Base-by-base conservation (phyloP, 768 basidiomycete species). In the Lentinula detonsa region DNA sequence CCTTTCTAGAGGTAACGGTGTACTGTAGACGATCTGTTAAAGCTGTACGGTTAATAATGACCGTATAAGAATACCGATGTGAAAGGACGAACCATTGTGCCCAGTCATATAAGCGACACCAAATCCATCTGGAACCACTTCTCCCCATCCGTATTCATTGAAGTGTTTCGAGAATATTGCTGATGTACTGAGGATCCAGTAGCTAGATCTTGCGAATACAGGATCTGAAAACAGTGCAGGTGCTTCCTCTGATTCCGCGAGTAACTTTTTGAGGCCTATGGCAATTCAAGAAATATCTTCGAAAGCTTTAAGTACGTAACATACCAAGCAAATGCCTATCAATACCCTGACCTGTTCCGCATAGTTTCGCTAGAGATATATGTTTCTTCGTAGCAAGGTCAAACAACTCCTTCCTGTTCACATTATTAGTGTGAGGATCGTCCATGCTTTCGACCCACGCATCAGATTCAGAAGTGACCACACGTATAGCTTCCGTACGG, bases 21-120 rank as follows among this genome's bases (percentile, higher is more conserved):
- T 87, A 97, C 67, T 91, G 88, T 45, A 98, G 75, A 64, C 81
- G 85, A 72, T 94, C 90, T 92, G 57, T 31, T 7, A 52, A 40
- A 31, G 58, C 7, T 40, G 40, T 34, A 28, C 50, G 50, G 33
- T 18, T 34, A n/a, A 2, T 57, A 18, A 61, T 60, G 34, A 58
- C 69, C 28, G 61, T 61, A 60, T 11, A 39, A 62, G 52, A n/a
- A 33, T 40, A 28, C 10, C 42, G 21, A 40, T 18, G n/a, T 10
- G 18, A 55, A 40, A 33, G 46, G 3, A 71, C 82, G 59, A 61
- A 88, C 89, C 86, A 64, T 91, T 84, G 67, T 84, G 89, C 42
- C 91, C 91, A n/a, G 95, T 95, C 83, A 93, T 87, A 69, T 98
- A 98, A 11, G 93, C 90, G 34, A 98, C 88, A 35, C 95, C 95